Evolutionary conservation across 345 rosid genomes (phyloP).

Genomic region (Raphanus sativus): DNA sequence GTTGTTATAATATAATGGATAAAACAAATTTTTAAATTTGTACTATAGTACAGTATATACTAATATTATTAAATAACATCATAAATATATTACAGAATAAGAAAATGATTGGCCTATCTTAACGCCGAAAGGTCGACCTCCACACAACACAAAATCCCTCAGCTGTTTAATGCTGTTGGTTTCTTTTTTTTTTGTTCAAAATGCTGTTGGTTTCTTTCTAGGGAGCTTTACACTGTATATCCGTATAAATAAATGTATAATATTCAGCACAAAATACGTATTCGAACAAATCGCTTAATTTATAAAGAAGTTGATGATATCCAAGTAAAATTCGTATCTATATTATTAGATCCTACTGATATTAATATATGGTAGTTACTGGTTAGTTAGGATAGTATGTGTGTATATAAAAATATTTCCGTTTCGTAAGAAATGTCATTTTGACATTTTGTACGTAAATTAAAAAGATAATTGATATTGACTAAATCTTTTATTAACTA

Average conservation of each 20-base stretch:
- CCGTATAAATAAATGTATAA: neutral
- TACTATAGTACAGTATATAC: neutral
- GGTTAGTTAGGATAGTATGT: conserved; percentile 24
- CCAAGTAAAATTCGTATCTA: conserved; percentile 28
- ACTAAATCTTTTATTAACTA: no score
- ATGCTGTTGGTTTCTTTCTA: conserved; percentile 37
- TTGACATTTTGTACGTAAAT: no score
- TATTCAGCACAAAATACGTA: conserved; percentile 15
- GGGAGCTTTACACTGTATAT: conserved; percentile 32
- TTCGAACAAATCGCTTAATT: conserved; percentile 7
- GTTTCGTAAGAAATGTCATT: no score
- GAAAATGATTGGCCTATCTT: conserved; percentile 35
- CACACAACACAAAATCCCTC: conserved; percentile 35
- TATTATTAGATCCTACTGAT: conserved; percentile 23
- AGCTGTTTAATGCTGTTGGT: conserved; percentile 39
- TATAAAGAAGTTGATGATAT: conserved; percentile 9
- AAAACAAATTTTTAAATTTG: neutral
- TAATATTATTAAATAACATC: conserved; percentile 2
- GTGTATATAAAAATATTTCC: neutral
- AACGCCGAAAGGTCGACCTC: conserved; percentile 40
- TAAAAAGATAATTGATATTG: no score
- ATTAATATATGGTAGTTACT: conserved; percentile 29
- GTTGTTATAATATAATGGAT: neutral
- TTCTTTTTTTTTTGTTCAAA: no score
- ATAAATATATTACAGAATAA: neutral